Conservation (phyloP, 2,329 filamentous ascomycete species). For the Colletotrichum lindemuthianum region DNA sequence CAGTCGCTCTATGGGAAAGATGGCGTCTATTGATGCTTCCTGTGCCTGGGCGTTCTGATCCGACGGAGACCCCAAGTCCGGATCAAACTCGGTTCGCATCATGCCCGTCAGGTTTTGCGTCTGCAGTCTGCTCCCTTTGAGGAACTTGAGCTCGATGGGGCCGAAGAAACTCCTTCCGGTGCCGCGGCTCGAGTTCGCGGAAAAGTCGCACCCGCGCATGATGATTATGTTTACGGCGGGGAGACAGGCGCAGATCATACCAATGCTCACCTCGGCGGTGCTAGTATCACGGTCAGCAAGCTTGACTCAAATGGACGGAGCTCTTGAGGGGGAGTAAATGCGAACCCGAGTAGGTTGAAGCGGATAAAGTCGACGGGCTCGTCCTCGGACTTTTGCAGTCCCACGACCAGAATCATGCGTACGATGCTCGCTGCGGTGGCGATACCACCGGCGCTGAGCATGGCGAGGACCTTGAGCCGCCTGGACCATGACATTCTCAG, state of each 20-base stretch:
- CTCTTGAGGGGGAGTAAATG: constrained; percentile 38
- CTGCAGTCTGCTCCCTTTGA: constrained; percentile 25
- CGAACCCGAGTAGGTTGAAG: constrained; percentile 27
- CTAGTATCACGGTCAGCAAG: not conserved
- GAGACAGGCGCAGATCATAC: constrained; percentile 45
- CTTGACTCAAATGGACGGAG: not conserved
- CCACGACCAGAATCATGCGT: constrained; percentile 40
- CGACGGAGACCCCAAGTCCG: not conserved
- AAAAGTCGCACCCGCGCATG: not conserved
- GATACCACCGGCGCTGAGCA: constrained; percentile 45
- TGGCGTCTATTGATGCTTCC: not conserved
- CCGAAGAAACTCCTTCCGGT: not conserved
- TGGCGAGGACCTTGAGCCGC: constrained; percentile 43
- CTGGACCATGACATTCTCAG: constrained; percentile 43
- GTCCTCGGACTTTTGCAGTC: constrained; percentile 39
- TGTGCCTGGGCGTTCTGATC: not conserved
- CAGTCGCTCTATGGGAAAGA: constrained; percentile 10
- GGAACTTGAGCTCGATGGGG: constrained; percentile 21
- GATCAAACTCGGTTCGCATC: not conserved
- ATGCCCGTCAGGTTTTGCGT: constrained; percentile 8
- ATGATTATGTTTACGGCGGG: constrained; percentile 40
- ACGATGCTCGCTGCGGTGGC: constrained; percentile 46
- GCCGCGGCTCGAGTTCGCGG: not conserved
- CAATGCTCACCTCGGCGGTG: constrained; percentile 46
- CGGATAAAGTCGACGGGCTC: constrained; percentile 33